phyloP scores from a whole-genome alignment of 495 filamentous ascomycete species.

The Jackrogersella minutella region DNA sequence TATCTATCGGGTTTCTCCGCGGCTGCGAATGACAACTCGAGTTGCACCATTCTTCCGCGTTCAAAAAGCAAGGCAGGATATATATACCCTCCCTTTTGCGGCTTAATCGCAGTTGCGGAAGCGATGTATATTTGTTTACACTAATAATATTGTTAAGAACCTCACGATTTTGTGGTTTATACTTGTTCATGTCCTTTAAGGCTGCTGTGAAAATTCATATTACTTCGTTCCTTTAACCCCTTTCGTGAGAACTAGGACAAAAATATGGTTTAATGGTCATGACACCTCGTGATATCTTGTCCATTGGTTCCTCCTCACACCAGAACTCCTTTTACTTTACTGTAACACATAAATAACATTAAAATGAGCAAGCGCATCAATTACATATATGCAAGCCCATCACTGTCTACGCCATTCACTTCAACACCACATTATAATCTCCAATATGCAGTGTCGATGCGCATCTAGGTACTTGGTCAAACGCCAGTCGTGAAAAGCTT shows the following conservation, averaged over 20 bases:
- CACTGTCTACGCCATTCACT: not conserved
- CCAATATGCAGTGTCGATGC: not conserved
- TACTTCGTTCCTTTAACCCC: too few relatives aligned
- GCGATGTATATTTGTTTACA: conserved; percentile 17
- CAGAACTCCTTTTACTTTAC: too few relatives aligned
- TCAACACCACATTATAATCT: not conserved
- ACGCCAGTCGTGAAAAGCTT: conserved; percentile 7
- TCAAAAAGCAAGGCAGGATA: conserved; percentile 36
- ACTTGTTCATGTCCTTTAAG: too few relatives aligned
- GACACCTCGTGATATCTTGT: too few relatives aligned
- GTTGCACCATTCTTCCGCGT: not conserved
- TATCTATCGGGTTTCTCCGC: conserved; percentile 1
- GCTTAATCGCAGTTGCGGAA: not conserved
- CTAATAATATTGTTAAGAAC: conserved; percentile 1
- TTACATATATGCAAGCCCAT: not conserved
- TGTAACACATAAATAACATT: too few relatives aligned
- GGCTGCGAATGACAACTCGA: not conserved
- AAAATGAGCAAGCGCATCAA: too few relatives aligned
- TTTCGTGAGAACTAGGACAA: too few relatives aligned
- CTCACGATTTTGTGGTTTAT: too few relatives aligned
- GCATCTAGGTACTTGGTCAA: not conserved
- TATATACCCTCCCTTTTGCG: conserved; percentile 33
- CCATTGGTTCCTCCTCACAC: too few relatives aligned
- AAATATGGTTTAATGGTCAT: too few relatives aligned
- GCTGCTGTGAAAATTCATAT: too few relatives aligned